Base-by-base conservation (phyloP, 2,329 filamentous ascomycete species). In the Xylogone sp. region DNA sequence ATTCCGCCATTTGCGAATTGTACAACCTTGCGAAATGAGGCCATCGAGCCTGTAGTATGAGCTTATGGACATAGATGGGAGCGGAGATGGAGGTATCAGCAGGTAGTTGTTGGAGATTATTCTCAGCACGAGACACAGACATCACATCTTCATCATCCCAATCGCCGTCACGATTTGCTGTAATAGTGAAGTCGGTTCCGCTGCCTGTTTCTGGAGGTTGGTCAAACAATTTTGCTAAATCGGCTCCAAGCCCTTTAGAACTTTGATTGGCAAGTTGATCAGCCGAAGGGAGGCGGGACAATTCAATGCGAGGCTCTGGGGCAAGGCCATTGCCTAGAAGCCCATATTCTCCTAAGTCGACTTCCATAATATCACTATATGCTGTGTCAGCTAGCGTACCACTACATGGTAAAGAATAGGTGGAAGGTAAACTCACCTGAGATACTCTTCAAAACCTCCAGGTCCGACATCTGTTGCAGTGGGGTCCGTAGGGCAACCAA, bases 21-120 rank as follows among this genome's bases (percentile, higher is more conserved):
- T 96, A 97, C 2, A 99, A 76, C 16, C 94, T 87, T 42, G 88
- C 85, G 72, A 99, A 99, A 69, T 99, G 94, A 22, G 94, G 92
- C 94, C 94, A 99, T 48, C 94, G 88, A 19, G 94, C 88, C 68
- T 95, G 90, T 8, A 99, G 78, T 49, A 99, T 97, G 51, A 99
- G 85, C 55, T 90, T 90, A 69, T 99, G 94, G 3, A 97, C 93
- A 65, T 97, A 87, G 48, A 99, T 97, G 0, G 92, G 90, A 22
- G 79, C 78, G 0, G 91, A 96, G 0, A 87, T 90, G 1, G 79
- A 77, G 1, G 79, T 74, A 57, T 85, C 82, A 0, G 81, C 75
- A 3, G 80, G 73, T 13, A 86, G 74, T 6, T 27, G 5, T 10
- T 27, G 24, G 6, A 6, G 6, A 27, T 27, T 10, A 27, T 27